Percentiles rank a stretch among this genome's conserved stretches.
phyloP scores from a whole-genome alignment of 164 flowering plant genomes.

The Nymphaea colorata region DNA sequence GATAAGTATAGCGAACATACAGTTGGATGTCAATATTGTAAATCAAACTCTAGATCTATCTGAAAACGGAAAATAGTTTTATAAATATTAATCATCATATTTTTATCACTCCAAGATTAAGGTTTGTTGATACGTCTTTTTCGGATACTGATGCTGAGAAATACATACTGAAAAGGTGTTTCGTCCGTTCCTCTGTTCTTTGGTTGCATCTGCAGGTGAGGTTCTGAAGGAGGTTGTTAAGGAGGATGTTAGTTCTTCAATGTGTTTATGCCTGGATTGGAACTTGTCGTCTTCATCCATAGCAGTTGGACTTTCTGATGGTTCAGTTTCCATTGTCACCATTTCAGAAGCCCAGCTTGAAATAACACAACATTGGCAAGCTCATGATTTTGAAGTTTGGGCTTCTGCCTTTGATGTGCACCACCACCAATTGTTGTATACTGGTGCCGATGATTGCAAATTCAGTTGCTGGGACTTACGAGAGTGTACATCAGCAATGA shows the following conservation, averaged over 20 bases:
- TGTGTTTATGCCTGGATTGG: conserved; percentile 96
- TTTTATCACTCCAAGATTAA: too few relatives aligned
- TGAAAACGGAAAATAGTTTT: too few relatives aligned
- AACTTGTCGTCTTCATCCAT: conserved; percentile 54
- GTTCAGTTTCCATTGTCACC: conserved; percentile 51
- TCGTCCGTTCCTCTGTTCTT: neutral
- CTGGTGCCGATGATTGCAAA: conserved; percentile 90
- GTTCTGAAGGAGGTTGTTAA: conserved; percentile 28
- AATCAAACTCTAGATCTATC: too few relatives aligned
- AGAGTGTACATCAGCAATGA: conserved; percentile 33
- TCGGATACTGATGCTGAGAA: too few relatives aligned
- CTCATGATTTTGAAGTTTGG: conserved; percentile 91
- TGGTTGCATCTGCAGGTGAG: conserved; percentile 21
- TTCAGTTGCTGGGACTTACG: conserved; percentile 87
- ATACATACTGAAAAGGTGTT: too few relatives aligned
- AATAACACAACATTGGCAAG: conserved; percentile 54
- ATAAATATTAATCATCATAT: too few relatives aligned
- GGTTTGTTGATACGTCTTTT: too few relatives aligned
- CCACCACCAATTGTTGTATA: conserved; percentile 64
- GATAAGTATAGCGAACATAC: too few relatives aligned
- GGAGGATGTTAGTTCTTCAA: conserved; percentile 51
- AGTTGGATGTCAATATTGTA: too few relatives aligned
- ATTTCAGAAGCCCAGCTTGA: conserved; percentile 37
- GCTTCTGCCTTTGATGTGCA: conserved; percentile 66
- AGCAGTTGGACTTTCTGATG: conserved; percentile 71